These are phyloP conservation scores for Hypholoma sublateritium DNA, from an alignment of 768 basidiomycete genomes.

Conservation along the genomic window DNA sequence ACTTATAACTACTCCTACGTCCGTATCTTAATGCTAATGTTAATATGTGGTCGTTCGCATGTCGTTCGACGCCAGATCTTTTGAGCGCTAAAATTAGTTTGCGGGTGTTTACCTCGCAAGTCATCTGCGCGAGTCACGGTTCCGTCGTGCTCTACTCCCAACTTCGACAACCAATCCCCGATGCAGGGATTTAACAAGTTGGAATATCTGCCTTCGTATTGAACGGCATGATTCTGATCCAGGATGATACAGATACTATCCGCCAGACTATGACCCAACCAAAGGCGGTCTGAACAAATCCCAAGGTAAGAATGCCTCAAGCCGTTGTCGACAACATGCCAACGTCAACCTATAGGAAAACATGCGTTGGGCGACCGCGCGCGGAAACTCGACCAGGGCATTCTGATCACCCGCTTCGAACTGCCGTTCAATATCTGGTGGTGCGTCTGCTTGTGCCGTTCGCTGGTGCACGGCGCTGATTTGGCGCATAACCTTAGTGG, in stretches of 20 bases:
- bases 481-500: conserved; percentile 49
- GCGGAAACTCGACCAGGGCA: conserved; percentile 93
- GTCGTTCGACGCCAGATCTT: not conserved
- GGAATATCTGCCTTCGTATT: not conserved
- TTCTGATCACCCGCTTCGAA: conserved; percentile 94
- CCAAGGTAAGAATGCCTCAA: conserved; percentile 46
- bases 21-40: not conserved
- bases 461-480: not conserved
- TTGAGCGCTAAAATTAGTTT: no score
- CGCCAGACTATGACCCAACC: conserved; percentile 50
- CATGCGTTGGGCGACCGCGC: conserved; percentile 94
- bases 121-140: no score
- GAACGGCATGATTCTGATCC: conserved; percentile 1
- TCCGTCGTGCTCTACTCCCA: not conserved
- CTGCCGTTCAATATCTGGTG: conserved; percentile 97
- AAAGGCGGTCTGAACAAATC: conserved; percentile 73
- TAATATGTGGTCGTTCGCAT: not conserved
- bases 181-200: conserved; percentile 55
- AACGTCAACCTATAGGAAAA: conserved; percentile 55
- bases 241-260: conserved; percentile 39
- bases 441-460: conserved; percentile 40
- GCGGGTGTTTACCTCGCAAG: no score
- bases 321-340: not conserved
- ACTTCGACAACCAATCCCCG: not conserved
- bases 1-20: not conserved